A percentile compares a stretch with the other conserved stretches of the same genome.
Conservation (phyloP, 73 alveolate species). For the Paramecium tetraurelia region DNA sequence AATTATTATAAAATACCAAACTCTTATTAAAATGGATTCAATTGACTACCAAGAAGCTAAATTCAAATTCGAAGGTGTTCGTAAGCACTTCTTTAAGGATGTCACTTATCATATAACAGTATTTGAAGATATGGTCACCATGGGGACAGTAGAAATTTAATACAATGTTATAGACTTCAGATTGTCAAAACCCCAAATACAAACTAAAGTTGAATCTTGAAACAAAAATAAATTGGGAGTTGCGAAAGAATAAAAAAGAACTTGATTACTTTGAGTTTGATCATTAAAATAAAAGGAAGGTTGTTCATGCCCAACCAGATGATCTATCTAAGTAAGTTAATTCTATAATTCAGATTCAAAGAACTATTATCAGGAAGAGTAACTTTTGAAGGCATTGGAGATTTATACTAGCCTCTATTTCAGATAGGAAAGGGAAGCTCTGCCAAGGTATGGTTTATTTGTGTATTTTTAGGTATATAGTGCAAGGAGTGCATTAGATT, state of each 20-base stretch:
- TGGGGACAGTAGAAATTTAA: not conserved
- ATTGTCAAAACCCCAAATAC: not conserved
- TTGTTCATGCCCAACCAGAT: not conserved
- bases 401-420: not conserved
- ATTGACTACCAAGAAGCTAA: not conserved
- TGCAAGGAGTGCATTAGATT: constrained; percentile 6
- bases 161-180: not conserved
- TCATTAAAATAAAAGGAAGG: not conserved
- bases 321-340: not conserved
- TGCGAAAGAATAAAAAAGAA: not conserved
- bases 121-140: not conserved
- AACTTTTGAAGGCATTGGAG: not conserved
- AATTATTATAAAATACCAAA: not conserved
- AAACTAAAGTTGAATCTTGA: not conserved
- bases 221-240: not conserved
- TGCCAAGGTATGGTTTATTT: not conserved
- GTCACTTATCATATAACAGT: not conserved
- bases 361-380: not conserved
- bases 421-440: constrained; percentile 40
- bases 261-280: not conserved
- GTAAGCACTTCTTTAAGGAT: constrained; percentile 9
- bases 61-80: not conserved
- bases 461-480: not conserved
- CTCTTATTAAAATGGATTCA: not conserved
- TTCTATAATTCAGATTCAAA: not conserved